A percentile compares a stretch with the other conserved stretches of the same genome.
Evolutionary conservation across 306 rosid genomes (phyloP).

Genomic region (Dalbergia cochinchinensis): DNA sequence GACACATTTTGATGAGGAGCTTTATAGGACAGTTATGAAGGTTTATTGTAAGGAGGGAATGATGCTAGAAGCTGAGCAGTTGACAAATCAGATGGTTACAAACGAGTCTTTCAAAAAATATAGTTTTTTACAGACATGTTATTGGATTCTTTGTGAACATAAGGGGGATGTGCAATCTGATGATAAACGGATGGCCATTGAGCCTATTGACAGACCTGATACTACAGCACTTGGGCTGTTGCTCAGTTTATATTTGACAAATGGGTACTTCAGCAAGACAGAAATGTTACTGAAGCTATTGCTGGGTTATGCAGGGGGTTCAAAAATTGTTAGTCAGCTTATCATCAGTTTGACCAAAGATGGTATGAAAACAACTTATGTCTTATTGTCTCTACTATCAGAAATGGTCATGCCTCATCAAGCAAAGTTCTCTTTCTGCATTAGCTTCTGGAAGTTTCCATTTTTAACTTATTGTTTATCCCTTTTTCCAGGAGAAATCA

Average conservation of each 20-base stretch:
- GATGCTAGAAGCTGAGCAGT: constrained; percentile 68
- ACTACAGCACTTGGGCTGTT: constrained; percentile 72
- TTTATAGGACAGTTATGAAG: constrained; percentile 71
- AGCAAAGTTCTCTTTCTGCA: constrained; percentile 15
- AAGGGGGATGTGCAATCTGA: constrained; percentile 56
- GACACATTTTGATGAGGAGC: constrained; percentile 70
- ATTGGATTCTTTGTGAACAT: constrained; percentile 54
- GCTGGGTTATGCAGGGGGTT: constrained; percentile 61
- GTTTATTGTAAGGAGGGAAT: constrained; percentile 83
- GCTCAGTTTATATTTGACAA: constrained; percentile 66
- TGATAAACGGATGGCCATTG: constrained; percentile 51
- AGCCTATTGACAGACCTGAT: constrained; percentile 62
- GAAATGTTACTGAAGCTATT: constrained; percentile 58
- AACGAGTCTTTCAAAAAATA: constrained; percentile 47
- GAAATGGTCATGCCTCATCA: not conserved
- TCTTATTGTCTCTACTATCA: constrained; percentile 30
- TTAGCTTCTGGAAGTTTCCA: constrained; percentile 32
- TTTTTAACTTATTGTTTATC: constrained; percentile 15
- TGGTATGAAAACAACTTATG: constrained; percentile 56
- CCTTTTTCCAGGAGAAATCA: constrained; percentile 72
- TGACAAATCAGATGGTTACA: constrained; percentile 62
- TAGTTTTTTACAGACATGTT: constrained; percentile 67
- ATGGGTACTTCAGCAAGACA: constrained; percentile 56
- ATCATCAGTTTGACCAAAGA: constrained; percentile 64
- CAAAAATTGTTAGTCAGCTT: constrained; percentile 56